Base-by-base conservation (phyloP, 1,284 basidiomycete species). In the Inonotus obliquus region DNA sequence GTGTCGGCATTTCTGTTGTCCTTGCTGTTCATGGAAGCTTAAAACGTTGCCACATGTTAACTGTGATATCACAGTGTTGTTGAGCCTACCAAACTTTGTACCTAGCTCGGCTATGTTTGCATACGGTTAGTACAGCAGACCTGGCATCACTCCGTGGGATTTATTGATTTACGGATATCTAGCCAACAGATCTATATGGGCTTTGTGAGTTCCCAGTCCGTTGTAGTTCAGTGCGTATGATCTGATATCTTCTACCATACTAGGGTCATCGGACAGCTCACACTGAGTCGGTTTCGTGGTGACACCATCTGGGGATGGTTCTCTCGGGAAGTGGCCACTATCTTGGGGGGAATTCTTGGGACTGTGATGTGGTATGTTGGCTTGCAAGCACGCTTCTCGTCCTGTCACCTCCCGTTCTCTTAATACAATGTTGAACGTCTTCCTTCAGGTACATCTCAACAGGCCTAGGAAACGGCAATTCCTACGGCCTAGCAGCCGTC, bases 181-280 rank as follows among this genome's bases (percentile, higher is more conserved):
- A 74, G 70, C 65, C 13, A 66, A 76, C 55, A 66, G 71, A 44
- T 76, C 75, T 60, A 68, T 71, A 1, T 76, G 75, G 74, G 74
- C 71, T n/a, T 69, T 76, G 73, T 76, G 60, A 65, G 72, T 68
- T 4, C 11, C 25, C 11, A 17, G n/a, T 0, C 19, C 14, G 10
- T 44, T 14, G 19, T 4, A 27, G 17, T 17, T n/a, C 14, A 44
- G 1, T 14, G 19, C 41, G 5, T 17, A 44, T 44, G 19, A 44
- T 6, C 13, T 59, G 52, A 45, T 59, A 10, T 41, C 47, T 19
- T 56, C 57, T 37, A n/a, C 29, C 10, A 60, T 44, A 2, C 2
- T 44, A 89, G 87, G 21, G 79, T 91, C 66, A 88, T 91, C 83
- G 86, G 81, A 0, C 87, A 91, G 65, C 73, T 89, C n/a, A 88